Evolutionary conservation across 2,329 filamentous ascomycete genomes (phyloP).

Genomic region (Botrytis hyacinthi): DNA sequence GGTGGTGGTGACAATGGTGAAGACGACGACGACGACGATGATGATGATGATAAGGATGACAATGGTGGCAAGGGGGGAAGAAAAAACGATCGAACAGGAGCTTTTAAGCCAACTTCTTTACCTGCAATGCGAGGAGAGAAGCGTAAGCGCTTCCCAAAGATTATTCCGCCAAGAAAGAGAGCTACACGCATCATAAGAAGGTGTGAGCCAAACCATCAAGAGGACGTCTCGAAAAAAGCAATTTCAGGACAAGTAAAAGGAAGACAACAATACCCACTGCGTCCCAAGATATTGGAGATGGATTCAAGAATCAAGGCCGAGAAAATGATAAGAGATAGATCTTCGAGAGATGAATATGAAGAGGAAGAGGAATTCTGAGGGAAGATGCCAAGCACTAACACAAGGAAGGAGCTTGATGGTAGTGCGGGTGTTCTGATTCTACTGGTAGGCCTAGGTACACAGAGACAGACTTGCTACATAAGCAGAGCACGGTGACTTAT

Average conservation of each 20-base stretch:
- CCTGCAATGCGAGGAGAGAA: background rate
- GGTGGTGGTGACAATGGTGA: background rate
- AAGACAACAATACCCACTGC: background rate
- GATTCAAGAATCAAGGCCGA: background rate
- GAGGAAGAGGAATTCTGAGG: background rate
- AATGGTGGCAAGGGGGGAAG: background rate
- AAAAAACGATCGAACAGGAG: background rate
- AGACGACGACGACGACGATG: background rate
- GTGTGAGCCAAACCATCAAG: background rate
- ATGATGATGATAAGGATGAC: background rate
- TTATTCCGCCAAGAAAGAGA: background rate
- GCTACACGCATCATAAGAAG: background rate
- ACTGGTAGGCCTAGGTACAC: background rate
- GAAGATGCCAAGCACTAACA: background rate
- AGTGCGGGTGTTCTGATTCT: background rate
- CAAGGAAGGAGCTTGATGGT: background rate
- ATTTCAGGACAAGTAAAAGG: background rate
- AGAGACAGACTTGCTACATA: background rate
- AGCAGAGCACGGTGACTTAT: background rate
- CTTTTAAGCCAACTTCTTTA: background rate
- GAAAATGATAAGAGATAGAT: background rate
- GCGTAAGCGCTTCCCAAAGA: background rate
- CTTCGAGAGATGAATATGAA: background rate
- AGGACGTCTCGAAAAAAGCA: background rate
- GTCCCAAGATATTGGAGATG: background rate